Evolutionary conservation across 768 basidiomycete species (phyloP), one percentile per base, ranked within the genome.

Genomic region (Pleurotus ostreatus): DNA sequence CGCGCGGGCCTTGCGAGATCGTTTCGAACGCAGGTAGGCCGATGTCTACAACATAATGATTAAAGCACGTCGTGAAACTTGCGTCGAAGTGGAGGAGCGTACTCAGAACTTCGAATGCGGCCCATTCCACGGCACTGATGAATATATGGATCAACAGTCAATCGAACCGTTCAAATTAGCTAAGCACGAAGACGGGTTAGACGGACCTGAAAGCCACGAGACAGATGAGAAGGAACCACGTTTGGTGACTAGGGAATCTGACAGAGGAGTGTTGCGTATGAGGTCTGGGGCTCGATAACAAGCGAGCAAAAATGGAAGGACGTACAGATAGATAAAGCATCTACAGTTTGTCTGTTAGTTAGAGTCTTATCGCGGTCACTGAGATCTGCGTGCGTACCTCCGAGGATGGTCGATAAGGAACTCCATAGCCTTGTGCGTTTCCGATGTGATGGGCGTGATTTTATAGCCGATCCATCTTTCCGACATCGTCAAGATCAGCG

Each of bases 391-490:
- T 3, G 55, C 70, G 13, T 61, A 85, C 77, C 85, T 78, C 45
- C 90, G 77, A 2, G 90, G 89, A 69, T 92, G 90, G 57, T 89
- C 82, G 4, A 93, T 79, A 8, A 93, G 73, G 67, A 92, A 93
- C 13, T 83, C 80, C 3, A 90, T 68, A 0, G 84, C 83, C 47
- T 82, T 76, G 34, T 79, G 67, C 0, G 72, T 59, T 0, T 78
- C 74, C 0, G 86, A 83, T 0, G 68, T 64, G 5, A 66, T 58
- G 1, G 73, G 74, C 0, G 79, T 70, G 1, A 80, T n/a, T 58
- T 82, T 84, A 23, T 79, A 83, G 9, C 77, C 63, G 2, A 71
- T 66, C 89, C 89, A 92, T 55, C 88, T 91, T 57, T 2, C 22
- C 38, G 30, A 11, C 11, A 25, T 25, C 23, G 23, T 25, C 23